phyloP scores from a whole-genome alignment of 1,139 yeast genomes.

The Yamadazyma oceani region DNA sequence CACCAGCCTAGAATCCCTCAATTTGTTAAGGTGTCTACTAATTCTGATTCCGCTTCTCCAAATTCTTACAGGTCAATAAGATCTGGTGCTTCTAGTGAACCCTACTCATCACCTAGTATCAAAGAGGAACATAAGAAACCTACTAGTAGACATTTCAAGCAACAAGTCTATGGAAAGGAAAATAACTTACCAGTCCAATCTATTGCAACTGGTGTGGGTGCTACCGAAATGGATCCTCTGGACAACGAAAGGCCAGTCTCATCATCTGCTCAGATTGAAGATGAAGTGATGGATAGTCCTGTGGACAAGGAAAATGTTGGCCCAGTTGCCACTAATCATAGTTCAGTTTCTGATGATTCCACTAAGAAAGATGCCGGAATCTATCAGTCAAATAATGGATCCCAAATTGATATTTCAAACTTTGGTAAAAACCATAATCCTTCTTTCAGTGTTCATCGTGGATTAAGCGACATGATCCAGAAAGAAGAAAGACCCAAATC shows the following conservation, averaged over 20 bases:
- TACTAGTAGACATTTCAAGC: constrained; percentile 2
- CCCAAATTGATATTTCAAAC: constrained; percentile 41
- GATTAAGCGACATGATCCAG: constrained; percentile 12
- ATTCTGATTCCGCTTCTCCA: constrained; percentile 13
- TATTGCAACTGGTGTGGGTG: constrained; percentile 13
- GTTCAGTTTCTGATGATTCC: constrained; percentile 1
- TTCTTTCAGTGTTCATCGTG: constrained; percentile 26
- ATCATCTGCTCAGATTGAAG: constrained; percentile 29
- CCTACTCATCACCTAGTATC: constrained; percentile 17
- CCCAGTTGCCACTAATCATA: constrained; percentile 2
- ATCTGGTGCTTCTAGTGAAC: constrained; percentile 22
- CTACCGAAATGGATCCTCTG: constrained; percentile 8
- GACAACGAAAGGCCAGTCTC: constrained; percentile 28
- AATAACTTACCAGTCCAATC: constrained; percentile 12
- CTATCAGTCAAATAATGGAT: constrained; percentile 36
- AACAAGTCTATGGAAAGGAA: not conserved
- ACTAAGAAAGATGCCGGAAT: constrained; percentile 10
- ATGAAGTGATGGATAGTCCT: constrained; percentile 6
- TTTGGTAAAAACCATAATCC: constrained; percentile 46
- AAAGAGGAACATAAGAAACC: too few species aligned
- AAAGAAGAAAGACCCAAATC: constrained; percentile 16
- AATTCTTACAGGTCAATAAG: constrained; percentile 14
- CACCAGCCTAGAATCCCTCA: constrained; percentile 18
- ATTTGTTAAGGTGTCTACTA: constrained; percentile 9
- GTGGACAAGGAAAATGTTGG: constrained; percentile 13